These are phyloP conservation scores for Entelexis paramagnoliae DNA, from an alignment of 1,139 yeast species.

Conservation along the genomic window DNA sequence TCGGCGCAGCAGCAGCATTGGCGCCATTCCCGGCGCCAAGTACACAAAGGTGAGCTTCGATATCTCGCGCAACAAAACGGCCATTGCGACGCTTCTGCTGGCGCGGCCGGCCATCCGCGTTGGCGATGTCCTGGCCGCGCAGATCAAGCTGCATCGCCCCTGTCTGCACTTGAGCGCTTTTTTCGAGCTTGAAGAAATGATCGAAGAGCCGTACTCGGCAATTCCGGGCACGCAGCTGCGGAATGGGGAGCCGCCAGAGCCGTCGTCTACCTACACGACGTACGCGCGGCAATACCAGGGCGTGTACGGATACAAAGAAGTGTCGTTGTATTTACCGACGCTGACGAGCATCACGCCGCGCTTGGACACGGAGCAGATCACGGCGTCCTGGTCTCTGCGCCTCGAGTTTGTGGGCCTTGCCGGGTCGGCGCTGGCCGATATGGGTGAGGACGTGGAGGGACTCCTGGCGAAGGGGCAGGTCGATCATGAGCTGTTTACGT, in stretches of 20 bases:
- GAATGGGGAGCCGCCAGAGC: not conserved
- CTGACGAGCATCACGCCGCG: conserved; percentile 22
- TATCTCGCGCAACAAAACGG: conserved; percentile 29
- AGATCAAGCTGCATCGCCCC: conserved; percentile 27
- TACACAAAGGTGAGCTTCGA: conserved; percentile 27
- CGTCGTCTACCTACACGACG: conserved; percentile 14
- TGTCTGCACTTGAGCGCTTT: conserved; percentile 34
- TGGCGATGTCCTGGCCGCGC: conserved; percentile 32
- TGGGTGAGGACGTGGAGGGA: conserved; percentile 22
- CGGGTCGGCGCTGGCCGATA: conserved; percentile 29
- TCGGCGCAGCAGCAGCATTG: conserved; percentile 14
- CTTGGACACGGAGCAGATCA: conserved; percentile 23
- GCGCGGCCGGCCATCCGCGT: conserved; percentile 33
- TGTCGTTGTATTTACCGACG: conserved; percentile 23
- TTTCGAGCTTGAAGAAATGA: conserved; percentile 33
- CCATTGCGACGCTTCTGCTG: conserved; percentile 30
- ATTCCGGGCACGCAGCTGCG: not conserved
- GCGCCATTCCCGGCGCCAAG: conserved; percentile 16
- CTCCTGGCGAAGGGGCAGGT: conserved; percentile 26
- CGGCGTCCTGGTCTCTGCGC: conserved; percentile 29
- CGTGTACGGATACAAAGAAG: conserved; percentile 21
- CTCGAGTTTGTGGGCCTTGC: conserved; percentile 29
- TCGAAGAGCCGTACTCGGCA: conserved; percentile 24
- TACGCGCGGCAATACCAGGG: conserved; percentile 21
- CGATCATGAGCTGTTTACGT: conserved; percentile 28